These are phyloP conservation scores for Sporothrix euskadiensis DNA, from an alignment of 2,329 filamentous ascomycete genomes.

Conservation along the genomic window DNA sequence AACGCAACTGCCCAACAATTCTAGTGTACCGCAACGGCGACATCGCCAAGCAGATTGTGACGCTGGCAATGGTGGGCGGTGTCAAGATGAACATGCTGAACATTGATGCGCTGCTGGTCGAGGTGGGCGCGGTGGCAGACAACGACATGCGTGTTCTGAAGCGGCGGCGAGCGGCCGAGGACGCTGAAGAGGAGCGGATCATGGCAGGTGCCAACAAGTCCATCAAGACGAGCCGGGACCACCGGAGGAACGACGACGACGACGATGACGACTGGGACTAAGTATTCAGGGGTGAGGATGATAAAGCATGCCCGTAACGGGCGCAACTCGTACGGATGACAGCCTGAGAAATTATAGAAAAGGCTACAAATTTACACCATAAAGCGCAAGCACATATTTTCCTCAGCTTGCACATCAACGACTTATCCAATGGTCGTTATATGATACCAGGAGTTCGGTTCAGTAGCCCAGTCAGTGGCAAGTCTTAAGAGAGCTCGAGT, in stretches of 20 bases:
- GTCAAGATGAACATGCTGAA: slow-evolving; percentile 69
- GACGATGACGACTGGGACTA: slow-evolving; percentile 40
- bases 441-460: not conserved
- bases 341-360: not conserved
- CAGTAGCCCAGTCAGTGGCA: too few relatives aligned
- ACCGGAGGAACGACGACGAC: slow-evolving; percentile 35
- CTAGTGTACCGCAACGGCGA: slow-evolving; percentile 90
- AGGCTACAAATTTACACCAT: not conserved
- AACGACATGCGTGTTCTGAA: slow-evolving; percentile 76
- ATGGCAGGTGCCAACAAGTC: slow-evolving; percentile 48
- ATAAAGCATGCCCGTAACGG: not conserved
- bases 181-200: slow-evolving; percentile 60
- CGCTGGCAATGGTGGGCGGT: slow-evolving; percentile 75
- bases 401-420: too few relatives aligned
- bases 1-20: slow-evolving; percentile 91
- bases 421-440: not conserved
- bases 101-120: slow-evolving; percentile 77
- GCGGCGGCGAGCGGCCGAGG: slow-evolving; percentile 59
- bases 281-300: not conserved
- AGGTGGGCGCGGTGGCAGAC: slow-evolving; percentile 75
- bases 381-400: not conserved
- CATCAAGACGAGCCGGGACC: slow-evolving; percentile 34
- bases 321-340: not conserved
- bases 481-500: too few relatives aligned
- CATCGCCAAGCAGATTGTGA: slow-evolving; percentile 90